phyloP scores from a whole-genome alignment of 1,139 yeast genomes.

The Casaregolazyma suthepensis region DNA sequence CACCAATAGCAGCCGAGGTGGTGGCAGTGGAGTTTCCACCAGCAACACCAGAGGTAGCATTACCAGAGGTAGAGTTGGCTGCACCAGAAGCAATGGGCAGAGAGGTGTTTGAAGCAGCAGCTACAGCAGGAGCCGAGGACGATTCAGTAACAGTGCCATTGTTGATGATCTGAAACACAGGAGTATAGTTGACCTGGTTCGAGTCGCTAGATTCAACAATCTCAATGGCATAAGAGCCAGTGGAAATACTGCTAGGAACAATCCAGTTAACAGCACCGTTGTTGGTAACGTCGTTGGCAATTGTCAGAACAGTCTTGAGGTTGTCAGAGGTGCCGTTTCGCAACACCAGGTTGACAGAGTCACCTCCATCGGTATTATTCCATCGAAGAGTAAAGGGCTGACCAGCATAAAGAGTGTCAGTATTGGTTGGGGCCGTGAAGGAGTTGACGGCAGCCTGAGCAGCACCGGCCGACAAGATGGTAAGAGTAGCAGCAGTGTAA shows the following conservation, averaged over 20 bases:
- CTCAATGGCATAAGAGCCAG: slow-evolving; percentile 33
- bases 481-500: slow-evolving; percentile 14
- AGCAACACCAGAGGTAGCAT: slow-evolving; percentile 7
- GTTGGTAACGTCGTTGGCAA: slow-evolving; percentile 31
- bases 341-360: slow-evolving; percentile 29
- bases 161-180: slow-evolving; percentile 29
- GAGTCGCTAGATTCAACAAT: slow-evolving; percentile 27
- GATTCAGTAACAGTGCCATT: slow-evolving; percentile 15
- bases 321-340: slow-evolving; percentile 30
- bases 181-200: slow-evolving; percentile 33
- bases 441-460: slow-evolving; percentile 25
- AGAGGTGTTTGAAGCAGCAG: slow-evolving; percentile 4
- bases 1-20: slow-evolving; percentile 7
- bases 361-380: slow-evolving; percentile 32
- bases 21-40: slow-evolving; percentile 6
- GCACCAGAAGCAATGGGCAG: slow-evolving; percentile 10
- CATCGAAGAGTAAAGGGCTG: slow-evolving; percentile 30
- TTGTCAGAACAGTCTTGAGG: slow-evolving; percentile 31
- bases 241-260: slow-evolving; percentile 28
- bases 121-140: slow-evolving; percentile 3
- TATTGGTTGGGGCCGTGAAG: slow-evolving; percentile 29
- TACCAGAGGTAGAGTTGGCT: slow-evolving; percentile 10
- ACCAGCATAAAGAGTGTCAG: slow-evolving; percentile 31
- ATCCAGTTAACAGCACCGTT: slow-evolving; percentile 36
- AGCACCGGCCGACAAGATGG: slow-evolving; percentile 16